These are phyloP conservation scores for Leptographium procerum DNA, from an alignment of 2,329 filamentous ascomycete species.

Conservation along the genomic window DNA sequence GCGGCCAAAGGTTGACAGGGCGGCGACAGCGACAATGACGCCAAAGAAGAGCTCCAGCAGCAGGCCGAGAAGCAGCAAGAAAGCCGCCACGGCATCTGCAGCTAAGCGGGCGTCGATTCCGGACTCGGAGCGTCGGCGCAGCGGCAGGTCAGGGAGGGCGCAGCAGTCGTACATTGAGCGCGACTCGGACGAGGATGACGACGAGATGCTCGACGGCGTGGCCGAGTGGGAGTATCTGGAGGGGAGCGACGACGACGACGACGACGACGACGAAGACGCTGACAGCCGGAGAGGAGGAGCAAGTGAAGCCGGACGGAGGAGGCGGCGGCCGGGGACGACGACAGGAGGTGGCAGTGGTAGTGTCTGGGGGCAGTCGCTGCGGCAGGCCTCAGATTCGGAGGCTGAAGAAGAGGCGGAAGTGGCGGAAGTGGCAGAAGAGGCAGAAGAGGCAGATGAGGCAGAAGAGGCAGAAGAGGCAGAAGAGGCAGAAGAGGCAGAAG, in stretches of 20 bases:
- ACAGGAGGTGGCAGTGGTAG: not conserved
- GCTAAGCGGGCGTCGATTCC: constrained; percentile 19
- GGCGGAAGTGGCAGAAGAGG: not conserved
- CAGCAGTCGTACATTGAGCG: constrained; percentile 43
- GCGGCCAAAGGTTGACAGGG: constrained; percentile 9
- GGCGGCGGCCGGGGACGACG: not conserved
- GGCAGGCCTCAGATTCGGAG: constrained; percentile 7
- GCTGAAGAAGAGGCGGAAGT: not conserved
- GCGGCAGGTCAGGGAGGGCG: constrained; percentile 34
- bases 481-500: not conserved
- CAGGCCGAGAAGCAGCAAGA: constrained; percentile 16
- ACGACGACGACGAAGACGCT: not conserved
- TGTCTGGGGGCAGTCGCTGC: constrained; percentile 8
- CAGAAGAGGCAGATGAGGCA: not conserved
- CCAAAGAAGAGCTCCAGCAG: constrained; percentile 4
- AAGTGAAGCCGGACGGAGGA: not conserved
- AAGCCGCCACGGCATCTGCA: constrained; percentile 15
- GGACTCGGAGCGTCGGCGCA: constrained; percentile 40
- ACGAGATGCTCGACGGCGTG: constrained; percentile 51
- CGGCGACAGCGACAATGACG: not conserved
- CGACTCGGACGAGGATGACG: constrained; percentile 45
- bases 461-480: not conserved
- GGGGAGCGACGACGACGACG: constrained; percentile 18
- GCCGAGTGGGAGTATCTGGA: constrained; percentile 44
- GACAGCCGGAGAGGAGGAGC: not conserved